Conservation (phyloP, 2,329 filamentous ascomycete genomes). For the Tolypocladium capitatum region DNA sequence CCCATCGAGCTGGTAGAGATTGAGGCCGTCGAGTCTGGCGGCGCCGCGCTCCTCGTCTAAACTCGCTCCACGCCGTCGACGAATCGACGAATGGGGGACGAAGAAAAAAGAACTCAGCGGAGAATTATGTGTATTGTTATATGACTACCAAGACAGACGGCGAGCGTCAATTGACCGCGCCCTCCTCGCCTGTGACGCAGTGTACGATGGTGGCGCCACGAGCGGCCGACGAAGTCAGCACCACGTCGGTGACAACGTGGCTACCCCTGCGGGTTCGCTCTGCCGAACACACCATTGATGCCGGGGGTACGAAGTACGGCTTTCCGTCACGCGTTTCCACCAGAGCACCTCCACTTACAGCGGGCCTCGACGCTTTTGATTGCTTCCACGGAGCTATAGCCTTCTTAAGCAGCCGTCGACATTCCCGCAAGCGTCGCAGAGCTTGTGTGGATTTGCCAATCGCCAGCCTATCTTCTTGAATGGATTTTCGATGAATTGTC, state of each 20-base stretch:
- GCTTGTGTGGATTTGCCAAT: background rate
- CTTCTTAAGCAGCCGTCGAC: background rate
- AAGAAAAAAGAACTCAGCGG: background rate
- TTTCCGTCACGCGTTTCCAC: background rate
- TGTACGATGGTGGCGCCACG: background rate
- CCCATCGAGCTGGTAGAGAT: conserved; percentile 74
- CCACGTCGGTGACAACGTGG: background rate
- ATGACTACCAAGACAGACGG: background rate
- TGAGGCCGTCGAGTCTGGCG: conserved; percentile 87
- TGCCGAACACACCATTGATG: background rate
- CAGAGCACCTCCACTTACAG: background rate
- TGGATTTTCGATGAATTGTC: background rate
- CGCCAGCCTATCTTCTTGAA: background rate
- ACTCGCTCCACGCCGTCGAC: background rate
- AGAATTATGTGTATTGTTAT: background rate
- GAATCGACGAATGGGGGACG: background rate
- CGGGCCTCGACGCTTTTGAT: background rate
- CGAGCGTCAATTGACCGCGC: background rate
- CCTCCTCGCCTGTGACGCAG: background rate
- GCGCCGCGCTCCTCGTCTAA: conserved; percentile 48
- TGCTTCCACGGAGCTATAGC: background rate
- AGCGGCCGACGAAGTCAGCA: background rate
- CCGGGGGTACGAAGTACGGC: background rate
- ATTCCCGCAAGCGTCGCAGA: background rate
- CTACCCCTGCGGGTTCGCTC: background rate